These are phyloP conservation scores for Plantago lanceolata DNA, from an alignment of 305 asterid genomes.

Conservation along the genomic window DNA sequence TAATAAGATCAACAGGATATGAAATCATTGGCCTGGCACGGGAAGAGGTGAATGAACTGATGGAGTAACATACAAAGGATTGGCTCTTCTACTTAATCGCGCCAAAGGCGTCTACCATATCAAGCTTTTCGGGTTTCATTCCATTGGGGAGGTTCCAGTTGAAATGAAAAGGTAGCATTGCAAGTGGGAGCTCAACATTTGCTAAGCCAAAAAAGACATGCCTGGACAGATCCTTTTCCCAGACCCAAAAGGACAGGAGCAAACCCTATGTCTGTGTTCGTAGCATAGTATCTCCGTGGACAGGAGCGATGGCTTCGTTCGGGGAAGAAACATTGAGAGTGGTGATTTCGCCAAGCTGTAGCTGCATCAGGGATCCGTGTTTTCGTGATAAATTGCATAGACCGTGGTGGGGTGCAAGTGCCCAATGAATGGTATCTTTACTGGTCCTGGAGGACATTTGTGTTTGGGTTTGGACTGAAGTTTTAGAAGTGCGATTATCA, in stretches of 20 bases:
- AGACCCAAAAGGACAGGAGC: background rate
- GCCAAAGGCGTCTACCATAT: background rate
- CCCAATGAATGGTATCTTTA: no score
- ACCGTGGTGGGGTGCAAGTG: no score
- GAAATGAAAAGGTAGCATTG: background rate
- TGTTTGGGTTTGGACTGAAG: no score
- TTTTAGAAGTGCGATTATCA: background rate
- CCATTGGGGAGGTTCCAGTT: slow-evolving; percentile 1
- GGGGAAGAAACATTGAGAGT: background rate
- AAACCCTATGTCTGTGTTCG: no score
- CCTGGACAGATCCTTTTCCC: slow-evolving; percentile 8
- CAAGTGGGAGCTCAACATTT: background rate
- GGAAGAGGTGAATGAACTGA: background rate
- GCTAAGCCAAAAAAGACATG: slow-evolving; percentile 1
- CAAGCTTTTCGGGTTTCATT: background rate
- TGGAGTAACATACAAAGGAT: background rate
- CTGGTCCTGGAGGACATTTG: no score
- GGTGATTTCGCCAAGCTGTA: background rate
- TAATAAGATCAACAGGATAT: no score
- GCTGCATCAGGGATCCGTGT: no score
- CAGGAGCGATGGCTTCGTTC: no score
- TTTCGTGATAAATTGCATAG: no score
- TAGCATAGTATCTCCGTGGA: no score
- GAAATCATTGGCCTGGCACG: background rate
- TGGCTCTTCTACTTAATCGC: background rate